Conservation (phyloP, 306 rosid genomes). For the Casuarina cunninghamiana region DNA sequence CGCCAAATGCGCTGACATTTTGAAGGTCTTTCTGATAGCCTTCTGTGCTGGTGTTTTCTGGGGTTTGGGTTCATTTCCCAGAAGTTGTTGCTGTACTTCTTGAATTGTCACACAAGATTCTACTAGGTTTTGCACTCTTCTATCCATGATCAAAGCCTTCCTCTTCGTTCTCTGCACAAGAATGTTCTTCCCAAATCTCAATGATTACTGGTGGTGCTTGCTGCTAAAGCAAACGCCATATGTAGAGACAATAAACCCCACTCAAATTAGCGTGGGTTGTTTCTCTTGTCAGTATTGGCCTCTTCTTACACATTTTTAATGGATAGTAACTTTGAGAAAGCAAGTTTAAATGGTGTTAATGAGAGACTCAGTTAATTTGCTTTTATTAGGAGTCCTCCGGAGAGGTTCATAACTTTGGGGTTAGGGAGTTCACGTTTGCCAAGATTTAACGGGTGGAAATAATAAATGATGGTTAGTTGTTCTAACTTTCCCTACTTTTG, state of each 20-base stretch:
- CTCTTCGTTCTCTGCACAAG: neutral
- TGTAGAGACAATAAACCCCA: no score
- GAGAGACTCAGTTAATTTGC: neutral
- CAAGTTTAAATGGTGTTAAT: neutral
- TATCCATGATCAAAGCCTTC: constrained; percentile 24
- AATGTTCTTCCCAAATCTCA: neutral
- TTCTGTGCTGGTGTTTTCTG: constrained; percentile 58
- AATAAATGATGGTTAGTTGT: neutral
- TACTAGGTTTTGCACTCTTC: neutral
- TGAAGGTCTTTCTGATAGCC: constrained; percentile 64
- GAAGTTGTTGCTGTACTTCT: constrained; percentile 35
- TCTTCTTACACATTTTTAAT: neutral
- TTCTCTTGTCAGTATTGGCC: neutral
- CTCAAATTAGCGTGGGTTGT: no score
- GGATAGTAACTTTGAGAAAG: neutral
- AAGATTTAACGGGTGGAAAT: neutral
- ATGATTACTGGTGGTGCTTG: neutral
- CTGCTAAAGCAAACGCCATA: no score
- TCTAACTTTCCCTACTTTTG: neutral
- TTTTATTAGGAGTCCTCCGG: neutral
- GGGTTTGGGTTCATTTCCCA: constrained; percentile 32
- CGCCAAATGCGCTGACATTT: constrained; percentile 63
- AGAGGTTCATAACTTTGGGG: neutral
- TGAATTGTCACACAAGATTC: neutral
- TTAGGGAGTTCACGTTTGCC: neutral